Conservation (phyloP, 2,329 filamentous ascomycete genomes). For the Diaporthe amygdali region DNA sequence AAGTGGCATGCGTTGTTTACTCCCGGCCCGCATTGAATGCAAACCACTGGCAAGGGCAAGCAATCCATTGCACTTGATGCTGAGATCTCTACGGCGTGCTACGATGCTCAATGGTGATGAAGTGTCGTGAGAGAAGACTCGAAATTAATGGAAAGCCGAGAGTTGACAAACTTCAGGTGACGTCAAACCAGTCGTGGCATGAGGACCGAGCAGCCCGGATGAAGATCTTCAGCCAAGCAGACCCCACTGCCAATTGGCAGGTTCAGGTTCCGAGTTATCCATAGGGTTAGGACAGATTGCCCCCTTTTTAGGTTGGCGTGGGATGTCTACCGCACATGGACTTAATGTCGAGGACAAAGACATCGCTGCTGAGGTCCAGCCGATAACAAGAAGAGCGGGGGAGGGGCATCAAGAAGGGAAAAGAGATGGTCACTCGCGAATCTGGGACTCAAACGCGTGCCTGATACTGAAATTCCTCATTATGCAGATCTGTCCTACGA, state of each 20-base stretch:
- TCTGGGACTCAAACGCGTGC: too few relatives aligned
- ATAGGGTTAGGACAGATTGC: neutral
- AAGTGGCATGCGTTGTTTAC: conserved; percentile 25
- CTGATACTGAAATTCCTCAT: too few relatives aligned
- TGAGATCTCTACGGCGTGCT: too few relatives aligned
- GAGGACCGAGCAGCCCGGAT: neutral
- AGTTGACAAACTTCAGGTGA: neutral
- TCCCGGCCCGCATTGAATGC: conserved; percentile 21
- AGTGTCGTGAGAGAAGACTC: neutral
- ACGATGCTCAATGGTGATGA: neutral
- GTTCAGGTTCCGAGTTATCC: too few relatives aligned
- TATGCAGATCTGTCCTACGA: too few relatives aligned
- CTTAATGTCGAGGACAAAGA: neutral
- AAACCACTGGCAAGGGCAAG: conserved; percentile 20
- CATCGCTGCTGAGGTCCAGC: neutral
- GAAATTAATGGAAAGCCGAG: neutral
- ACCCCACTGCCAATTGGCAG: neutral
- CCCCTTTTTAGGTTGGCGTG: neutral
- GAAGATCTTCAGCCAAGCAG: conserved; percentile 1
- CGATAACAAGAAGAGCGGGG: too few relatives aligned
- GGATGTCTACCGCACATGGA: neutral
- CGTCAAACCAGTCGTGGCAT: neutral
- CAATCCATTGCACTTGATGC: conserved; percentile 13
- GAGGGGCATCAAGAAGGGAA: too few relatives aligned
- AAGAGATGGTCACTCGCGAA: too few relatives aligned